Conservation (phyloP, 225 moss, liverwort and hornwort genomes). For the Thuidium tamariscinum region DNA sequence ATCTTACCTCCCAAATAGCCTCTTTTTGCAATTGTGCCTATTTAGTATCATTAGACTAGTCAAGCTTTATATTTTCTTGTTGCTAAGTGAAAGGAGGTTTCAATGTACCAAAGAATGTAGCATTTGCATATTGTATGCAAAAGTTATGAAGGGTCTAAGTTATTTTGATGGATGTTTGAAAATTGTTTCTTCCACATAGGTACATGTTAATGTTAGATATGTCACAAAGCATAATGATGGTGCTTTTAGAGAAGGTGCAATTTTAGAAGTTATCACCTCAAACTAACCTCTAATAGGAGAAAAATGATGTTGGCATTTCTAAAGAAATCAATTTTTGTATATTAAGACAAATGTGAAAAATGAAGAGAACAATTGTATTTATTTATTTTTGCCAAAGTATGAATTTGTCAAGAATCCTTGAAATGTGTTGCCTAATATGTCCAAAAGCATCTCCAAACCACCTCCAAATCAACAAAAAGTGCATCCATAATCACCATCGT, state of each 20-base stretch:
- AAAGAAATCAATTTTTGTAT: too few relatives aligned
- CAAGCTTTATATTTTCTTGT: background rate
- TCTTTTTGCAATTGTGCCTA: background rate
- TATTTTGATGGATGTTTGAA: too few relatives aligned
- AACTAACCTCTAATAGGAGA: accelerated
- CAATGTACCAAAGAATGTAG: accelerated
- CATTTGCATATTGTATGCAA: background rate
- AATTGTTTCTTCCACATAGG: background rate
- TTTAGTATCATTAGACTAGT: background rate
- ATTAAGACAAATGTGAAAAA: background rate
- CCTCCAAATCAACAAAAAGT: background rate
- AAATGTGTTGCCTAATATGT: background rate
- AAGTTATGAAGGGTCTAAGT: too few relatives aligned
- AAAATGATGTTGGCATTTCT: background rate
- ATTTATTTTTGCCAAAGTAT: too few relatives aligned
- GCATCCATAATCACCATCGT: background rate
- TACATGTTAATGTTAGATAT: background rate
- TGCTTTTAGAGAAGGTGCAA: accelerated
- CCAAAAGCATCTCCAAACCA: background rate
- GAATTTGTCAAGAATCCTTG: too few relatives aligned
- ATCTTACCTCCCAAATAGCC: accelerated
- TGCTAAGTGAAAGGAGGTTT: background rate
- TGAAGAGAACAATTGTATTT: too few relatives aligned
- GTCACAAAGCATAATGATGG: background rate
- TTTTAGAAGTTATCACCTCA: accelerated